Evolutionary conservation across 2,329 filamentous ascomycete genomes (phyloP).

Genomic region (Raffaelea deltoideospora): DNA sequence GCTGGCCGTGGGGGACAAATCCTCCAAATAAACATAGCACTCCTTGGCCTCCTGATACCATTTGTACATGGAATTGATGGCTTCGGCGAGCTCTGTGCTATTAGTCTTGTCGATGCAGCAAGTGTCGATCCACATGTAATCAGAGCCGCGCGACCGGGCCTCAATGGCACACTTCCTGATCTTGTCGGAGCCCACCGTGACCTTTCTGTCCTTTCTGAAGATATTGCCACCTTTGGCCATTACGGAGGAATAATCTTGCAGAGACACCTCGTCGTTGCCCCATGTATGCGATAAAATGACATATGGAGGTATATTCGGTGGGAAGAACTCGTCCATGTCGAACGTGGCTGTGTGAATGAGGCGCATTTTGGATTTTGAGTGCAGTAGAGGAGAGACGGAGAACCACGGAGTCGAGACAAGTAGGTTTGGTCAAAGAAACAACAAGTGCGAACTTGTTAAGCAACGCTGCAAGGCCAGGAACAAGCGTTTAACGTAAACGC

Average conservation of each 20-base stretch:
- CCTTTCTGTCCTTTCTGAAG: not conserved
- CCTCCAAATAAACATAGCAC: slow-evolving; percentile 6
- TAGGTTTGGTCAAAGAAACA: no score
- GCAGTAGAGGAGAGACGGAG: no score
- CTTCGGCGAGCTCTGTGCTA: slow-evolving; percentile 8
- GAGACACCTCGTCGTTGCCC: slow-evolving; percentile 2
- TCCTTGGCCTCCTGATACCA: slow-evolving; percentile 6
- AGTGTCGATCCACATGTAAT: slow-evolving; percentile 10
- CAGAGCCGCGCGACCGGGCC: no score
- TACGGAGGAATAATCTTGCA: no score
- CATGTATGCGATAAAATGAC: slow-evolving; percentile 12
- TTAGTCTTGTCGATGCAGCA: slow-evolving; percentile 11
- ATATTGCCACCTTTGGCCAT: no score
- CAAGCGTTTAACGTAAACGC: no score
- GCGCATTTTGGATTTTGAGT: slow-evolving; percentile 8
- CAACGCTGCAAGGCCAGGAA: no score
- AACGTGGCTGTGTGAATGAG: slow-evolving; percentile 9
- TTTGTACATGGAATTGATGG: slow-evolving; percentile 11
- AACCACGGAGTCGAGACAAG: no score
- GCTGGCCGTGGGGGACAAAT: not conserved
- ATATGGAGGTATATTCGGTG: slow-evolving; percentile 4
- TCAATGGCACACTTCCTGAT: no score
- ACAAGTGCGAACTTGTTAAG: no score
- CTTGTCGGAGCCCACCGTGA: not conserved
- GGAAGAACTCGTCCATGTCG: slow-evolving; percentile 7